Base-by-base conservation (phyloP, 148 eudicot species). In the Polygonum aviculare region DNA sequence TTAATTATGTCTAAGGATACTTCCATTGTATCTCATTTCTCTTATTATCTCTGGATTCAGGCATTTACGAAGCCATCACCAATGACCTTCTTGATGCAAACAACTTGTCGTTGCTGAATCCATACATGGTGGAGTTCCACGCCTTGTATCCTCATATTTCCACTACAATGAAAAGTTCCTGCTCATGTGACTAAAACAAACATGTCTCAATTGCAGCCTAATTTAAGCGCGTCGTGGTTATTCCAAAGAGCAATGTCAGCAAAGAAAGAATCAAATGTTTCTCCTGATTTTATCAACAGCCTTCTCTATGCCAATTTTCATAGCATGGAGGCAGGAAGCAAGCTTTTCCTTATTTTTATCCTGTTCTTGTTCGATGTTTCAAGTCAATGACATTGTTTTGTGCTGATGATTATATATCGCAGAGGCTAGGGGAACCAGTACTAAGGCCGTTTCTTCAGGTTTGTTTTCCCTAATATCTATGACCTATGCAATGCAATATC, bases 181-280 rank as follows among this genome's bases (percentile, higher is more conserved):
- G 67, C 44, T 47, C 3, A 3, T 78, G 69, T 76, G 21, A 44
- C 50, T 77, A 19, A 15, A 19, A 9, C 52, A 49, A 60, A 69
- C n/a, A 12, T 65, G 10, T 69, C 76, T 62, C 0, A 21, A 33
- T 7, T 83, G 74, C 94, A 95, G 97, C 99, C 99, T 21, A 95
- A 95, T 74, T 80, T 95, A 49, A 95, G 99, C 76, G 86, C 99
- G 18, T 92, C 99, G 4, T 95, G 99, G 99, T 81, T 95, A 80
- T 95, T 95, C 79, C 99, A 95, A 92, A 86, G 93, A 85, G 97
- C 99, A 80, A 95, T 95, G 99, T 95, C 96, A 40, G 94, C 97
- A 50, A 92, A 90, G 81, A 89, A 89, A 78, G 81, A 86, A 52
- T 79, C 94, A 49, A 83, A 84, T 75, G 94, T 95, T 54, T 79